Evolutionary conservation across 352 stramenopile species (phyloP).

Genomic region (Phytophthora megakarya): DNA sequence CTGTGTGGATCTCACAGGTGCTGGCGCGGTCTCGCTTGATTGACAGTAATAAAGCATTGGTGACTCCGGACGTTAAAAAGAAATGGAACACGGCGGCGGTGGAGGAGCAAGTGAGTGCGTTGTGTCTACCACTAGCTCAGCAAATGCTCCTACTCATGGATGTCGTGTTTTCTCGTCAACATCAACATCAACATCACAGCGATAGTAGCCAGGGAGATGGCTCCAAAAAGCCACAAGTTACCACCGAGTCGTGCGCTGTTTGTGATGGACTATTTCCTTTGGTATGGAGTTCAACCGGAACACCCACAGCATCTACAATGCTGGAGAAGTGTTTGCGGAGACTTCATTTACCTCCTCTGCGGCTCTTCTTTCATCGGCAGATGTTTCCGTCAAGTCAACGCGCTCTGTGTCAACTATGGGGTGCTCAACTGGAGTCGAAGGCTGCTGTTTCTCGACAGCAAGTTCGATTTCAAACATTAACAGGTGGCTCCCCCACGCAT

Average conservation of each 20-base stretch:
- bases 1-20: constrained; percentile 55
- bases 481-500: constrained; percentile 4
- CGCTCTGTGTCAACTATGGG: constrained; percentile 72
- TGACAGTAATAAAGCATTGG: constrained; percentile 8
- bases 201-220: constrained; percentile 12
- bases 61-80: background rate
- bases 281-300: constrained; percentile 11
- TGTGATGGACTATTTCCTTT: constrained; percentile 66
- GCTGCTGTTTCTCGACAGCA: constrained; percentile 62
- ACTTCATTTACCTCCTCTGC: constrained; percentile 72
- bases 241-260: constrained; percentile 51
- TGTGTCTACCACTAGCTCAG: constrained; percentile 63
- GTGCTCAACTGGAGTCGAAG: constrained; percentile 70
- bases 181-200: constrained; percentile 32
- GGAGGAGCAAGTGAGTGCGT: constrained; percentile 48
- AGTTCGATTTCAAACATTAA: constrained; percentile 26
- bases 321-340: constrained; percentile 55
- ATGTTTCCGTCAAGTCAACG: constrained; percentile 66
- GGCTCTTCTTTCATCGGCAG: constrained; percentile 66
- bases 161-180: too few species aligned
- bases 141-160: constrained; percentile 68
- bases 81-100: constrained; percentile 37
- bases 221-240: constrained; percentile 8
- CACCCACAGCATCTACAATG: constrained; percentile 24
- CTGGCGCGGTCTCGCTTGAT: constrained; percentile 50